Percentiles rank a stretch among this genome's conserved stretches.
Conservation (phyloP, 169 alveolate species). For the Cystoisospora suis region DNA sequence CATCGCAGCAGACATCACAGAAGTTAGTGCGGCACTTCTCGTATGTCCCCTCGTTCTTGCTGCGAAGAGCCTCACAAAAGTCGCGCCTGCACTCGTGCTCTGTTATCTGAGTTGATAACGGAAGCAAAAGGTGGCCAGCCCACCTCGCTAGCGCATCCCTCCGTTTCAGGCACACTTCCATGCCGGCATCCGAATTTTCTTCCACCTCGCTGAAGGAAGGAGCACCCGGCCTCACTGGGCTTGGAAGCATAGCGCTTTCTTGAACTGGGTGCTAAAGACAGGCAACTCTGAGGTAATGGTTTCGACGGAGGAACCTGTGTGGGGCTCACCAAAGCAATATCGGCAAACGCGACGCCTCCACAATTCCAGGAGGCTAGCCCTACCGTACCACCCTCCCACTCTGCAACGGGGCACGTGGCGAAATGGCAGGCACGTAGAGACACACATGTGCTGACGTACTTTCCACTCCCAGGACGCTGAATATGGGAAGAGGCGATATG, state of each 20-base stretch:
- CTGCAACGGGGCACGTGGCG: not conserved
- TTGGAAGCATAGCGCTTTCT: not conserved
- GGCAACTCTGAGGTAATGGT: not conserved
- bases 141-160: not conserved
- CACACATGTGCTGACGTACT: slow-evolving; percentile 29
- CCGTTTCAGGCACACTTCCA: not conserved
- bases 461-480: slow-evolving; percentile 71
- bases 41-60: not conserved
- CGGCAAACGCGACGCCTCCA: slow-evolving; percentile 82
- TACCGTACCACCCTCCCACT: slow-evolving; percentile 71
- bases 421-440: not conserved
- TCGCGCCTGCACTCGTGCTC: not conserved
- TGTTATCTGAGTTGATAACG: no score
- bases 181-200: not conserved
- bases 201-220: not conserved
- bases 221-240: not conserved
- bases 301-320: no score
- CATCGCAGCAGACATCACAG: slow-evolving; percentile 31
- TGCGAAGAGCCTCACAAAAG: not conserved
- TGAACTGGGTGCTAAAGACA: not conserved
- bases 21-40: slow-evolving; percentile 15
- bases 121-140: no score
- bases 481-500: slow-evolving; percentile 71
- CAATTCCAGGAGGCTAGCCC: slow-evolving; percentile 81
- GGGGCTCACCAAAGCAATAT: slow-evolving; percentile 47